Evolutionary conservation across 2,329 filamentous ascomycete species (phyloP).

Genomic region (Trichoderma sp.): DNA sequence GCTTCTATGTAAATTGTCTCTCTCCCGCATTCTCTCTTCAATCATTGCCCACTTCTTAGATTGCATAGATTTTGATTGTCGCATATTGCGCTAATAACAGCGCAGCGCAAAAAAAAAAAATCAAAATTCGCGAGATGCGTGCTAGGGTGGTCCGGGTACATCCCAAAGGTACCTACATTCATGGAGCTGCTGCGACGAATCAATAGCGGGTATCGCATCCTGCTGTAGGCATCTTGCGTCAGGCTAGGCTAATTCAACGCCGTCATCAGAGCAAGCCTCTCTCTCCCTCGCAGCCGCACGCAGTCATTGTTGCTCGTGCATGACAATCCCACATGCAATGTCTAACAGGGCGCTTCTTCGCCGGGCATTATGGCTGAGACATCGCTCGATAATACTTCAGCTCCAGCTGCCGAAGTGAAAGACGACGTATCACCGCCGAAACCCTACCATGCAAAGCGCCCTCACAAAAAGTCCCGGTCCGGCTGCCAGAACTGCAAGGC

Average conservation of each 20-base stretch:
- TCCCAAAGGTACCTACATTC: neutral
- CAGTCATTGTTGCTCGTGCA: neutral
- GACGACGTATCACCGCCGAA: constrained; percentile 22
- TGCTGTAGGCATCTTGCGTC: neutral
- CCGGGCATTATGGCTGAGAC: constrained; percentile 21
- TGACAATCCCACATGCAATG: constrained; percentile 13
- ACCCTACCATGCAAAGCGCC: constrained; percentile 51
- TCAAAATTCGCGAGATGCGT: neutral
- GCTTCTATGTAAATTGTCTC: neutral
- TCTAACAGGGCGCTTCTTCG: neutral
- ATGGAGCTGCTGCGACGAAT: neutral
- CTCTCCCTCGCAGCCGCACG: neutral
- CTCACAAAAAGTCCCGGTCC: constrained; percentile 58
- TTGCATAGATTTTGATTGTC: neutral
- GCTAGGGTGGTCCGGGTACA: neutral
- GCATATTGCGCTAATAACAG: neutral
- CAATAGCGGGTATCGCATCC: neutral
- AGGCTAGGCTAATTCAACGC: neutral
- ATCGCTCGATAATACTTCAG: neutral
- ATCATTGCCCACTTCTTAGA: neutral
- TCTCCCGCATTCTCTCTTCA: neutral
- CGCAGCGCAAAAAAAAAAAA: neutral
- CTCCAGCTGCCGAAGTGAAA: neutral
- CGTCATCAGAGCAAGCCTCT: constrained; percentile 4
- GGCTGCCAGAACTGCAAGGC: constrained; percentile 60